Conservation (phyloP, 768 basidiomycete genomes). For the Hypholoma sublateritium region DNA sequence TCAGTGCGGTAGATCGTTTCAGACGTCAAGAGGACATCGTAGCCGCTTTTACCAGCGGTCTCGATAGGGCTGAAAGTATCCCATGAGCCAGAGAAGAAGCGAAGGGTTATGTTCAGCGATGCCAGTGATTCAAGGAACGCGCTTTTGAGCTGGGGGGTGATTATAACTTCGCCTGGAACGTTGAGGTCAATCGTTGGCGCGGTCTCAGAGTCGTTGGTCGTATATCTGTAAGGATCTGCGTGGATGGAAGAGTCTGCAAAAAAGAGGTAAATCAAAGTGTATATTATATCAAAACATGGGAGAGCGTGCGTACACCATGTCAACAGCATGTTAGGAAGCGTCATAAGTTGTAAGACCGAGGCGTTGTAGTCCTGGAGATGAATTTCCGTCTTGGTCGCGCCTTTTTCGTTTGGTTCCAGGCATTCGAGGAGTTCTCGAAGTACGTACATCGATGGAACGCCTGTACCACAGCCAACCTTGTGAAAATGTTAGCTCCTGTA, state of each 20-base stretch:
- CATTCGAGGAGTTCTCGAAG: slow-evolving; percentile 56
- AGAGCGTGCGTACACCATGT: slow-evolving; percentile 85
- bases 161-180: slow-evolving; percentile 56
- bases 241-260: slow-evolving; percentile 61
- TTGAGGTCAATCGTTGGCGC: slow-evolving; percentile 32
- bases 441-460: slow-evolving; percentile 77
- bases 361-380: slow-evolving; percentile 93
- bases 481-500: neutral
- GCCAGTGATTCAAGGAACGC: slow-evolving; percentile 66
- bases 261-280: neutral
- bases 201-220: slow-evolving; percentile 21
- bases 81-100: slow-evolving; percentile 88
- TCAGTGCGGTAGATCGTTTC: slow-evolving; percentile 88
- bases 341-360: slow-evolving; percentile 76
- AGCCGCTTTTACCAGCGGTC: slow-evolving; percentile 34
- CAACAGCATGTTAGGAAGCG: slow-evolving; percentile 75
- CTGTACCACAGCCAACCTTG: slow-evolving; percentile 93
- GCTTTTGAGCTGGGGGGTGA: slow-evolving; percentile 60
- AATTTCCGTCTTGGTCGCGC: slow-evolving; percentile 42
- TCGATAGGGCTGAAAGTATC: slow-evolving; percentile 40
- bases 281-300: neutral
- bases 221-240: slow-evolving; percentile 45
- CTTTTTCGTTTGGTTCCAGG: slow-evolving; percentile 7
- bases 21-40: slow-evolving; percentile 80
- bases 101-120: slow-evolving; percentile 53